A percentile compares a stretch with the other conserved stretches of the same genome.
Evolutionary conservation across 176 grass and related monocot species (phyloP).

Genomic region (Juncus inflexus): DNA sequence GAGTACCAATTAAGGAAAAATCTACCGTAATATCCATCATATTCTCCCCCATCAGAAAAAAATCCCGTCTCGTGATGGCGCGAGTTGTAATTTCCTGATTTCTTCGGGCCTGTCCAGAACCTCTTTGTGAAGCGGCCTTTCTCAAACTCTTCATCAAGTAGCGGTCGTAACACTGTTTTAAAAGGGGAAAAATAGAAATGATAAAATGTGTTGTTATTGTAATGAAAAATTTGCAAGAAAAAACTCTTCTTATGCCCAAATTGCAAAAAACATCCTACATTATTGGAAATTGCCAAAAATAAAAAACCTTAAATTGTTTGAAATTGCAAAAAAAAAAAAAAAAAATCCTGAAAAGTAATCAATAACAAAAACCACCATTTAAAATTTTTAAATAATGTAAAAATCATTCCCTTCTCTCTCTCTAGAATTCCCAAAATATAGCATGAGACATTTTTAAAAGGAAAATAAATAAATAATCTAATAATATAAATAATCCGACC

Average conservation of each 20-base stretch:
- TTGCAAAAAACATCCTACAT: neutral
- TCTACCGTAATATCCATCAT: constrained; percentile 87
- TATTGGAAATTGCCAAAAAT: neutral
- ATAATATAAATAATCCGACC: constrained; percentile 31
- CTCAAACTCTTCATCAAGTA: constrained; percentile 76
- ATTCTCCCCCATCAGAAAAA: constrained; percentile 88
- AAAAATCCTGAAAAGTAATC: no score
- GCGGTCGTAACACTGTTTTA: constrained; percentile 77
- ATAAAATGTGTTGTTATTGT: no score
- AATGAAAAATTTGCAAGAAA: no score
- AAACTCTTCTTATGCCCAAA: neutral
- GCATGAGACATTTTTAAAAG: no score
- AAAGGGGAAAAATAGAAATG: no score
- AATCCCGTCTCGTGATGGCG: constrained; percentile 70
- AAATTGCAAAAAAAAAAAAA: no score
- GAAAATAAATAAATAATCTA: no score
- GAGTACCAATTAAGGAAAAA: constrained; percentile 92
- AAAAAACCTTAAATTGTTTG: no score
- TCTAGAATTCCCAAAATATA: neutral
- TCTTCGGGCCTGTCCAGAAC: constrained; percentile 62
- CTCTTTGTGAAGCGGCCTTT: constrained; percentile 62
- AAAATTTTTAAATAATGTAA: no score
- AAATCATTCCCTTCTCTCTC: neutral
- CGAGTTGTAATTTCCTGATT: constrained; percentile 74
- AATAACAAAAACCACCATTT: no score